A percentile compares a stretch with the other conserved stretches of the same genome.
These are phyloP conservation scores for Alternaria sp. DNA, from an alignment of 2,329 filamentous ascomycete species.

Conservation along the genomic window DNA sequence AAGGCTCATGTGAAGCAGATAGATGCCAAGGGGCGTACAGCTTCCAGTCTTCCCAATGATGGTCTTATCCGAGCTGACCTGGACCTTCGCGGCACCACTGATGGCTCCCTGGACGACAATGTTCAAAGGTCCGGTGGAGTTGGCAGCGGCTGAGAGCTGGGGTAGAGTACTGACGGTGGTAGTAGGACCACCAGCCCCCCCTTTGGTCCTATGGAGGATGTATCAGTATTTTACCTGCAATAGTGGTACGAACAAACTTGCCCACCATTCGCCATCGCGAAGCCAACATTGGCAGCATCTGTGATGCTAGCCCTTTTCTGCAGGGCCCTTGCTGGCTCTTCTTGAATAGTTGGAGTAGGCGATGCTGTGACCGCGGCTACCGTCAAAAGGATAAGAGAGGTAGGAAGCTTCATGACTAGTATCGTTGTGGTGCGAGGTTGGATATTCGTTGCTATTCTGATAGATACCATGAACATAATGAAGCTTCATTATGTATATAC, in stretches of 20 bases:
- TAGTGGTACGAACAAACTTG: background rate
- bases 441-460: background rate
- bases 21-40: conserved; percentile 38
- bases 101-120: conserved; percentile 40
- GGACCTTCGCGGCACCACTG: conserved; percentile 37
- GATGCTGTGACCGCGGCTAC: conserved; percentile 23
- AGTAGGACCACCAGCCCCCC: conserved; percentile 61
- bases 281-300: conserved; percentile 48
- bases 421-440: background rate
- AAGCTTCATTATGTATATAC: conserved; percentile 11
- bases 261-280: conserved; percentile 57
- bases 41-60: conserved; percentile 53
- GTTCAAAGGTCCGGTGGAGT: conserved; percentile 28
- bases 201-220: conserved; percentile 53
- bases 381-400: conserved; percentile 21
- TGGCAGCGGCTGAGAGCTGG: conserved; percentile 60
- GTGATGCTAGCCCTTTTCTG: conserved; percentile 26
- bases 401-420: conserved; percentile 24
- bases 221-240: no score
- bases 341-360: conserved; percentile 24
- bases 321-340: conserved; percentile 17
- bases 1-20: conserved; percentile 2
- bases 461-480: background rate
- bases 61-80: conserved; percentile 33
- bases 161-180: conserved; percentile 63